phyloP scores from a whole-genome alignment of 805 yeast genomes.

The Kluyveromyces starmeri region DNA sequence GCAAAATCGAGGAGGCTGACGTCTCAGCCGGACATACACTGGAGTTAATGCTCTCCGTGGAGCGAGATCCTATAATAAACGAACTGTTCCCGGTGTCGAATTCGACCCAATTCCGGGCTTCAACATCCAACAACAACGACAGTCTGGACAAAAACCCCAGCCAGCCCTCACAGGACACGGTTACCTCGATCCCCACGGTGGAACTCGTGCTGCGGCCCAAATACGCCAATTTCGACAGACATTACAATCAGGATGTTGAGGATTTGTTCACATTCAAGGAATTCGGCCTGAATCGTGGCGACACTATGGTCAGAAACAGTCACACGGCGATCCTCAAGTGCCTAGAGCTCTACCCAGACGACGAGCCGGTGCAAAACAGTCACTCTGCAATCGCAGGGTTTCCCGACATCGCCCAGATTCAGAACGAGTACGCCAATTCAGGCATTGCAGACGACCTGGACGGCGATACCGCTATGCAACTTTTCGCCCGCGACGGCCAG shows the following conservation, averaged over 20 bases:
- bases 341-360: conserved; percentile 19
- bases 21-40: conserved; percentile 16
- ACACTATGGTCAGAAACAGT: conserved; percentile 30
- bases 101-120: conserved; percentile 1
- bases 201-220: conserved; percentile 32
- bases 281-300: conserved; percentile 35
- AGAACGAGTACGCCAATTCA: conserved; percentile 12
- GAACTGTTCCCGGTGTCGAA: conserved; percentile 15
- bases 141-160: background rate
- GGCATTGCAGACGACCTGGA: conserved; percentile 26
- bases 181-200: conserved; percentile 15
- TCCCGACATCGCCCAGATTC: conserved; percentile 13
- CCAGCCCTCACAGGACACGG: background rate
- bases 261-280: conserved; percentile 29
- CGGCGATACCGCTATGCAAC: conserved; percentile 9
- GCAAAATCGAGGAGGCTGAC: conserved; percentile 9
- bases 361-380: conserved; percentile 5
- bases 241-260: conserved; percentile 29
- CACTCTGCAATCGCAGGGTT: conserved; percentile 13
- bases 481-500: conserved; percentile 7
- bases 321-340: conserved; percentile 32
- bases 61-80: conserved; percentile 19
- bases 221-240: conserved; percentile 30
- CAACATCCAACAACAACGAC: background rate
- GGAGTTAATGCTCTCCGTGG: conserved; percentile 22